Percentiles rank a stretch among this genome's conserved stretches.
phyloP scores from a whole-genome alignment of 306 rosid genomes.

The Dryas alaskensis region DNA sequence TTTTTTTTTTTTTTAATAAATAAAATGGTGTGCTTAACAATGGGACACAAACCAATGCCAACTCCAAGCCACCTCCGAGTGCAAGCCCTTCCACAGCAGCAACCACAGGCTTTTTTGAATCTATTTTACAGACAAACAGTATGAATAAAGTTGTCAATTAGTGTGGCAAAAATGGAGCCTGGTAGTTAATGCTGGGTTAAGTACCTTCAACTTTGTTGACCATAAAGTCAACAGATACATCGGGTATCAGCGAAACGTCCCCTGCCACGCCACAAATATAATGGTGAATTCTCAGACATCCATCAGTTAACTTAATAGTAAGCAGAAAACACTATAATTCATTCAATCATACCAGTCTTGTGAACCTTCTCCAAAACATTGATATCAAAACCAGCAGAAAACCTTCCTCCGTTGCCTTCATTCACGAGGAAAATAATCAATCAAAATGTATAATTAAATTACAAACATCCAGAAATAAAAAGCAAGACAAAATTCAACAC shows the following conservation, averaged over 20 bases:
- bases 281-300: constrained; percentile 10
- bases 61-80: constrained; percentile 95
- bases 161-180: not conserved
- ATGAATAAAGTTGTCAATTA: not conserved
- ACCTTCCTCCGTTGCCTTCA: constrained; percentile 81
- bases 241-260: constrained; percentile 63
- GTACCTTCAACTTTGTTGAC: constrained; percentile 84
- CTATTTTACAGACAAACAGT: constrained; percentile 34
- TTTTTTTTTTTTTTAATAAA: too few species aligned
- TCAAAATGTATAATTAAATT: not conserved
- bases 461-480: not conserved
- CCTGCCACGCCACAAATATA: constrained; percentile 46
- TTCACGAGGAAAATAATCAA: not conserved
- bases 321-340: not conserved
- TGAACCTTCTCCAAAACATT: constrained; percentile 86
- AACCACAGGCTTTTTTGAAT: constrained; percentile 85
- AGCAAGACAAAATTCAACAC: constrained; percentile 4
- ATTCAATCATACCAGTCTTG: constrained; percentile 55
- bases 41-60: constrained; percentile 76
- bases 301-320: not conserved
- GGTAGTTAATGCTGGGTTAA: not conserved
- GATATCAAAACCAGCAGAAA: constrained; percentile 94
- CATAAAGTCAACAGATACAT: constrained; percentile 79
- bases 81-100: constrained; percentile 96
- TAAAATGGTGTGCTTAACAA: constrained; percentile 1